A percentile compares a stretch with the other conserved stretches of the same genome.
These are phyloP conservation scores for Annulohypoxylon bovei DNA, from an alignment of 495 filamentous ascomycete species.

Conservation along the genomic window DNA sequence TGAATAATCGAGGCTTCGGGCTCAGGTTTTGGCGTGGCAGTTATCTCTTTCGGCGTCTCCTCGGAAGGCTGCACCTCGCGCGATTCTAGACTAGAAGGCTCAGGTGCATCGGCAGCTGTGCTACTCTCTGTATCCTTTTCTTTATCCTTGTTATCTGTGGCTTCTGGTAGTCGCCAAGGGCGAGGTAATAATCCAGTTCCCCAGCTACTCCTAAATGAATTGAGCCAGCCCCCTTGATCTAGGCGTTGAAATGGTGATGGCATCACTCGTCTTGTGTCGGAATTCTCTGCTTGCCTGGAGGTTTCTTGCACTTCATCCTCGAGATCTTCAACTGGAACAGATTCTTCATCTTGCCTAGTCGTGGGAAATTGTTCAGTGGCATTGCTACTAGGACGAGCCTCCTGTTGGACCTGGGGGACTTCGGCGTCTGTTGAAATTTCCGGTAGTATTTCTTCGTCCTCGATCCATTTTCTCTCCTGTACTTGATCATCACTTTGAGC, in stretches of 20 bases:
- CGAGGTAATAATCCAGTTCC: background rate
- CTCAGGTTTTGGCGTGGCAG: conserved; percentile 12
- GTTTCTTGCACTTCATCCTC: background rate
- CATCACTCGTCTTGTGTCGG: background rate
- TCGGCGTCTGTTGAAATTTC: background rate
- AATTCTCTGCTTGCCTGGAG: background rate
- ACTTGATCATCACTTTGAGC: background rate
- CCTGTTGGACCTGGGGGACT: conserved; percentile 11
- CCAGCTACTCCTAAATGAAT: conserved; percentile 1
- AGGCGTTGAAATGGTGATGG: background rate
- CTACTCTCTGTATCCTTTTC: background rate
- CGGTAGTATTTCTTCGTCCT: background rate
- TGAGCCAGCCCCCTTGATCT: conserved; percentile 1
- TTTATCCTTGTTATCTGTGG: background rate
- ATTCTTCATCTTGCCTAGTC: background rate
- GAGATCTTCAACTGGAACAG: background rate
- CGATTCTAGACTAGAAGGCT: background rate
- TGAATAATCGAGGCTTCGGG: conserved; percentile 18
- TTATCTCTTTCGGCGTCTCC: background rate
- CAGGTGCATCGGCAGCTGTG: conserved; percentile 9
- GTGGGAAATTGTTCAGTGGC: conserved; percentile 1
- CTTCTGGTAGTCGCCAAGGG: background rate
- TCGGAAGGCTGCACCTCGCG: background rate
- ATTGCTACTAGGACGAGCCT: conserved; percentile 13
- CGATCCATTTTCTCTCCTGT: background rate